Percentiles rank a stretch among this genome's conserved stretches.
Evolutionary conservation across 2,329 filamentous ascomycete genomes (phyloP).

Genomic region (Talaromyces piceae): DNA sequence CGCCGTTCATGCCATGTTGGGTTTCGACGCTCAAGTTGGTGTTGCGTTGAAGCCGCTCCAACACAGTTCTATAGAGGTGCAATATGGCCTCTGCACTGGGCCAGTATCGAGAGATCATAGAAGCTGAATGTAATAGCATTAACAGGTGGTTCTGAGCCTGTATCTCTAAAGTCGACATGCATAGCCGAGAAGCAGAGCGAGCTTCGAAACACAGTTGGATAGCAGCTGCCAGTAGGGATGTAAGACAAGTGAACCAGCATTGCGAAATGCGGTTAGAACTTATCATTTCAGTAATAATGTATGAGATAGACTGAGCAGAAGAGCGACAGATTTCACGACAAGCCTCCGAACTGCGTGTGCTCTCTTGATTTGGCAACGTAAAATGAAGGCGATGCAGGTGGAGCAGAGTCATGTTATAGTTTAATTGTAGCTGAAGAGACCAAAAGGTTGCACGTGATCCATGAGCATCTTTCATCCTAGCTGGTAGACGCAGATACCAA

Average conservation of each 20-base stretch:
- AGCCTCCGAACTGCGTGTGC: background rate
- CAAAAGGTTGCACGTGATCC: background rate
- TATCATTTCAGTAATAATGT: background rate
- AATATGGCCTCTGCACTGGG: background rate
- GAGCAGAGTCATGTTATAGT: background rate
- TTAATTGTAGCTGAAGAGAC: background rate
- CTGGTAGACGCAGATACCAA: background rate
- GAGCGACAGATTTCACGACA: background rate
- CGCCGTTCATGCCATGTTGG: background rate
- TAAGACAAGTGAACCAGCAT: background rate
- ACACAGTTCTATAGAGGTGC: background rate
- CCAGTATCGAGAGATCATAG: background rate
- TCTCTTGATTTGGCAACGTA: background rate
- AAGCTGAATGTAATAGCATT: background rate
- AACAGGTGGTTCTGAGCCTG: background rate
- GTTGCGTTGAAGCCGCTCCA: background rate
- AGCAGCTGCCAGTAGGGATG: background rate
- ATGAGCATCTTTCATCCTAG: background rate
- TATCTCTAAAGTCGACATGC: background rate
- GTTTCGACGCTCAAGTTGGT: background rate
- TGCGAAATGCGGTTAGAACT: background rate
- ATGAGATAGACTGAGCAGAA: background rate
- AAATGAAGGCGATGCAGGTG: background rate
- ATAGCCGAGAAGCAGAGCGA: background rate
- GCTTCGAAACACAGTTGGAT: constrained; percentile 1